Base-by-base conservation (phyloP, 495 filamentous ascomycete species). In the Aspergillus egyptiacus region DNA sequence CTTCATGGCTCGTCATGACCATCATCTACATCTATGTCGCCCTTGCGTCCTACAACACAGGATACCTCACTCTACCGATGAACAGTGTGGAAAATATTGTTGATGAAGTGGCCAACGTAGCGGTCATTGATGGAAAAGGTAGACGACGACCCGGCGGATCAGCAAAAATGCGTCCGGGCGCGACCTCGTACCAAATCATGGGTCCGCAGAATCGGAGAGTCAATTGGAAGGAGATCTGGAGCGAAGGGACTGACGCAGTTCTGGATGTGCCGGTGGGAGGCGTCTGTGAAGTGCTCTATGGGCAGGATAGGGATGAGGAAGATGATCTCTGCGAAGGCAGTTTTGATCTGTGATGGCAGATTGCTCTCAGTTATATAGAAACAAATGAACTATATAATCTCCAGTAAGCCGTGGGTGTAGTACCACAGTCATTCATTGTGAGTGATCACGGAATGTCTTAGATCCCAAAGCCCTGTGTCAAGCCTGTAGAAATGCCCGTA, bases 191-290 rank as follows among this genome's bases (percentile, higher is more conserved):
- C 50, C 73, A 77, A 40, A 67, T 72, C 39, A 71, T 69, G 61
- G 70, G 68, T 8, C 67, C 72, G 18, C 72, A 76, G 49, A 72
- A 70, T 35, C 73, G 70, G 50, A 74, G 74, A 54, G 66, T 73
- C 38, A 77, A 64, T 49, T 98, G 93, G 93, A 79, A 72, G 56
- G 75, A 70, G 40, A 71, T 91, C 6, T 98, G 93, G 93, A 86
- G 79, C 61, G 82, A 87, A 54, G 89, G 94, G 24, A 99, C 94
- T 1, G 93, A 99, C 76, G 93, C 89, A 10, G 91, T 96, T 5
- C 87, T 97, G 87, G 93, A 99, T 76, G 81, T 99, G 15, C 93
- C 93, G 6, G 76, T 97, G 33, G 94, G 90, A 15, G 93, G 93
- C 3, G 93, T 96, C n/a, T 96, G 91, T 67, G 93, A 99, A 74